phyloP scores from a whole-genome alignment of 177 flowering plant genomes.

The Vitis hybrid region DNA sequence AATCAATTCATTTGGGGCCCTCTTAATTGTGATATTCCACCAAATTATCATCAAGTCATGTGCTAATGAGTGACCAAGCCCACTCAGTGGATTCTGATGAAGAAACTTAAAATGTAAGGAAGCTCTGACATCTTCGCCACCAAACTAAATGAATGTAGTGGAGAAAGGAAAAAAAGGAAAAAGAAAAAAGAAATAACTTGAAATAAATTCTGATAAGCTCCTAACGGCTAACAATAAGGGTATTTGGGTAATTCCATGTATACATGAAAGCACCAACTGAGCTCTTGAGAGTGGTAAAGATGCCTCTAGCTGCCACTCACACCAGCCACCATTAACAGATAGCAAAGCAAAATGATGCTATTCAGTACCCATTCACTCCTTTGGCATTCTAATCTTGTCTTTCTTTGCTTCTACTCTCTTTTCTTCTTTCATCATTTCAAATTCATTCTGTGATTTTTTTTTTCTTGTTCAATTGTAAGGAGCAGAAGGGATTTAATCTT shows the following conservation, averaged over 20 bases:
- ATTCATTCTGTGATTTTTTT: not conserved
- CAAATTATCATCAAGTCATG: no score
- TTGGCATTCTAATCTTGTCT: not conserved
- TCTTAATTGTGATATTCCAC: no score
- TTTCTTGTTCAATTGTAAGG: not conserved
- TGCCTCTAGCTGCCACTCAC: not conserved
- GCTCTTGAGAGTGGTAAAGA: not conserved
- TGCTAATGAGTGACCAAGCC: no score
- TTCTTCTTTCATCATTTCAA: slow-evolving; percentile 1
- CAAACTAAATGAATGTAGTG: no score
- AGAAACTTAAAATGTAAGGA: no score
- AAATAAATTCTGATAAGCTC: not conserved
- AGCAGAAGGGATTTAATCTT: not conserved
- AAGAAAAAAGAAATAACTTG: no score
- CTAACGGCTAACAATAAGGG: slow-evolving; percentile 11
- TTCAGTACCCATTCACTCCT: not conserved
- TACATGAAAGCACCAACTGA: not conserved
- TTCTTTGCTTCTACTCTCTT: slow-evolving; percentile 35
- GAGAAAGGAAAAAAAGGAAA: no score
- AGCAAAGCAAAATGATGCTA: slow-evolving; percentile 5
- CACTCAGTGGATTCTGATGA: no score
- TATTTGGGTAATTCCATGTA: slow-evolving; percentile 9
- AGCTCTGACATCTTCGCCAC: no score
- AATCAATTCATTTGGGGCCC: no score
- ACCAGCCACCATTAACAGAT: slow-evolving; percentile 2